Evolutionary conservation across 2,329 filamentous ascomycete genomes (phyloP).

Genomic region (Sporothrix brasiliensis): DNA sequence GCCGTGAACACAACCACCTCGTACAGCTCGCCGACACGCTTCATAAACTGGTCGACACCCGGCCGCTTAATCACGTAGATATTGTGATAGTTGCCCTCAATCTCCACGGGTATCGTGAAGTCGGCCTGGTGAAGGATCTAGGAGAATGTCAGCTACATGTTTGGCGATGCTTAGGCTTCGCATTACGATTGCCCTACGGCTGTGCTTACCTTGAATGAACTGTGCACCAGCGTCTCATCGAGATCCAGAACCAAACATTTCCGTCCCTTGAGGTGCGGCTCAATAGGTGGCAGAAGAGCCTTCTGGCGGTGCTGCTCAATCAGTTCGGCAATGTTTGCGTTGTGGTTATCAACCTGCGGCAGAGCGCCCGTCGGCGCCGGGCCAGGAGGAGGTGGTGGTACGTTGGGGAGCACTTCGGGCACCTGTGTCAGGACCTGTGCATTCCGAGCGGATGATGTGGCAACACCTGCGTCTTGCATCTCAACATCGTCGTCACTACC

Average conservation of each 20-base stretch:
- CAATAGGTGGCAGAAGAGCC: constrained; percentile 79
- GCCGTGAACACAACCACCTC: constrained; percentile 99
- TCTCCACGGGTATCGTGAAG: constrained; percentile 98
- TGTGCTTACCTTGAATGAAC: constrained; percentile 75
- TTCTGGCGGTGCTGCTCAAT: constrained; percentile 52
- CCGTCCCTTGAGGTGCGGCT: constrained; percentile 77
- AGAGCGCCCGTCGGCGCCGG: constrained; percentile 46
- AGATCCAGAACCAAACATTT: constrained; percentile 96
- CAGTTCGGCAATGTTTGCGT: constrained; percentile 42
- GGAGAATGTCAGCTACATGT: not conserved
- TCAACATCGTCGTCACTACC: constrained; percentile 62
- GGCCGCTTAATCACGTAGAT: constrained; percentile 99
- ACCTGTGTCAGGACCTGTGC: constrained; percentile 46
- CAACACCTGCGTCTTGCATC: constrained; percentile 65
- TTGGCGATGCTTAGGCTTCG: not conserved
- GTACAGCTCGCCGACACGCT: constrained; percentile 93
- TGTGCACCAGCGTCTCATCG: constrained; percentile 96
- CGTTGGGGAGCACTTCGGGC: constrained; percentile 47
- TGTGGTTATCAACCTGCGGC: constrained; percentile 15
- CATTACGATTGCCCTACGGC: too few relatives aligned
- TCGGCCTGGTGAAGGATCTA: constrained; percentile 96
- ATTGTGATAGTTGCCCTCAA: constrained; percentile 98
- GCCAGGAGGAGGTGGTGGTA: constrained; percentile 54
- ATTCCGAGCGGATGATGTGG: constrained; percentile 45
- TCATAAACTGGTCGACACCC: constrained; percentile 99